Base-by-base conservation (phyloP, 352 stramenopile species). In the Globisporangium recalcitrans region DNA sequence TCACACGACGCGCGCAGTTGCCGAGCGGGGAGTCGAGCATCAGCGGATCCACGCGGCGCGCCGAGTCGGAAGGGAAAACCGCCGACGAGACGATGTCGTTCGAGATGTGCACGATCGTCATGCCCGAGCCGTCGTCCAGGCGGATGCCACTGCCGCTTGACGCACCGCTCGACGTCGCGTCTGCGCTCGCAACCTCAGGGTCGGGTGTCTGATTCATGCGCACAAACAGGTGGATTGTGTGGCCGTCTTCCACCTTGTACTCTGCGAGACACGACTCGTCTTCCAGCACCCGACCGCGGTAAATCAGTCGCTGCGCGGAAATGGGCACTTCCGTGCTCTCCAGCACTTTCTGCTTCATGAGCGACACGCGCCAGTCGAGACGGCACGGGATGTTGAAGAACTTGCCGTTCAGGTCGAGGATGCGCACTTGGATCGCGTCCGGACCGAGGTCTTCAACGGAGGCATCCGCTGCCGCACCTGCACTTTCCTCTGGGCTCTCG, bases 211-310 rank as follows among this genome's bases (percentile, higher is more conserved):
- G 72, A 1, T 73, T 75, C 70, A 84, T 70, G 21, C 87, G 75
- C 44, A 95, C 89, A 53, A 98, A 96, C 61, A 97, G 71, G 65
- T 98, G 91, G 46, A 98, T 79, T 9, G 86, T 97, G 63, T 97
- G 88, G 9, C 90, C 91, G 42, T 96, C 79, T 60, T 97, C 90
- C 4, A 98, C 80, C 51, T 96, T 95, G 70, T 97, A 97, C 21
- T 80, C 77, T 8, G 67, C 72, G 7, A 98, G 72, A 4, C 70
- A 52, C 34, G 80, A 65, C 3, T 87, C 82, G 58, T 97, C 91
- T 31, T 93, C 86, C 2, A 98, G 76, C 51, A 96, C 87, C 32
- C 87, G 86, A 27, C 91, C 91, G 24, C 90, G 80, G 63, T 97
- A 98, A 62, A 98, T 98, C 36, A 98, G 80, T 26, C 91, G 76